Base-by-base conservation (phyloP, 2,329 filamentous ascomycete species). In the Calonectria leucothoes region DNA sequence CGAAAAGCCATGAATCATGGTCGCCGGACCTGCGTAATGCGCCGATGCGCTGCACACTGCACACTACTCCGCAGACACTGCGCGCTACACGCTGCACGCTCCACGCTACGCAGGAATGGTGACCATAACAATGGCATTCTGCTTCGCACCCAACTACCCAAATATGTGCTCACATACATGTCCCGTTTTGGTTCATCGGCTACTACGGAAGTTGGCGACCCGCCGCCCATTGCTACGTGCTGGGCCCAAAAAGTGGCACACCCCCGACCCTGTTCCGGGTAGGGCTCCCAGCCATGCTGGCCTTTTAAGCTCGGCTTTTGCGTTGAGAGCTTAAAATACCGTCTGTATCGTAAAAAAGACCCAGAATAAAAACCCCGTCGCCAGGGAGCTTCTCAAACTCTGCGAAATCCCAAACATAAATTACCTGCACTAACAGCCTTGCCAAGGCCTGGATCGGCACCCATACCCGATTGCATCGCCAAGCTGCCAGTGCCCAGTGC, bases 381-480 rank as follows among this genome's bases (percentile, higher is more conserved):
- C 27, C 55, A 61, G 33, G 55, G n/a, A n/a, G n/a, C n/a, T 23
- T 7, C 55, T 42, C 55, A 61, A 61, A 29, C 55, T 61, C 31
- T n/a, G 14, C 55, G 20, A 27, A 37, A 27, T n/a, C 23, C n/a
- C 59, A 61, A 70, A 74, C n/a, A 37, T 52, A 35, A 52, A 37
- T 52, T 37, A 59, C 17, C 49, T 23, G 55, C 48, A 57, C 67
- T 45, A 71, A 33, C 29, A 75, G 75, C 70, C 68, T 67, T 79
- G 79, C 76, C 79, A 80, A 80, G 78, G 42, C 73, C 61, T 65
- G 69, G 78, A 79, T 80, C 79, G 77, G 79, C 79, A 80, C 70
- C 73, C 49, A 63, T 45, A 76, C 78, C 76, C 78, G 78, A 80
- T 80, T 74, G 57, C 66, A 69, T 74, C 66, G 70, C 76, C 74